Percentiles rank a stretch among this genome's conserved stretches.
These are phyloP conservation scores for Ogataea nitratoaversa DNA, from an alignment of 805 yeast genomes.

Conservation along the genomic window DNA sequence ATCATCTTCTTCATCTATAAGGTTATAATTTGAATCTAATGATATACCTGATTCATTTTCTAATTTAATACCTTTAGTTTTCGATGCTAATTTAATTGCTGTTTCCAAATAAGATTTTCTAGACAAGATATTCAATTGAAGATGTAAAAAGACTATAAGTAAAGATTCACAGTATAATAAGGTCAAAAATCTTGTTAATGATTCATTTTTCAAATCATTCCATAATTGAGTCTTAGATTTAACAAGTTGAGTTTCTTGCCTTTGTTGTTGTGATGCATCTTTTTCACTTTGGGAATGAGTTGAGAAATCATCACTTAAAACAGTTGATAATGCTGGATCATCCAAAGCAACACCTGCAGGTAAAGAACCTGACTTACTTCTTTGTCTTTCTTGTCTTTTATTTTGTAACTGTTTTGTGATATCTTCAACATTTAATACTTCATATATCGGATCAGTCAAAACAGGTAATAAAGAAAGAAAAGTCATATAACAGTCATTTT, in stretches of 20 bases:
- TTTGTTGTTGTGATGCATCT: constrained; percentile 19
- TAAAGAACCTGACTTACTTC: constrained; percentile 4
- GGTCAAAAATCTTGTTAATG: constrained; percentile 70
- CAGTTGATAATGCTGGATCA: constrained; percentile 24
- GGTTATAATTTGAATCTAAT: constrained; percentile 17
- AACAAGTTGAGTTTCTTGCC: constrained; percentile 7
- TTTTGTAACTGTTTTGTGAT: constrained; percentile 67
- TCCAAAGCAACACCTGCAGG: too few species aligned
- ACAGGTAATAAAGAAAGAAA: constrained; percentile 80
- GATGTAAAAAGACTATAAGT: constrained; percentile 70
- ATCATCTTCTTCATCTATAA: constrained; percentile 10
- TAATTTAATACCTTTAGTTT: constrained; percentile 31
- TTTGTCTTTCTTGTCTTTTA: constrained; percentile 40
- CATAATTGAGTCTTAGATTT: constrained; percentile 68
- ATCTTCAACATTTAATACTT: constrained; percentile 63
- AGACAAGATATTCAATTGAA: constrained; percentile 85
- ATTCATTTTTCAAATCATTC: constrained; percentile 73
- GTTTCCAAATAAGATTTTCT: constrained; percentile 79
- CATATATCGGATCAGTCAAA: constrained; percentile 58
- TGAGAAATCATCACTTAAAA: constrained; percentile 39
- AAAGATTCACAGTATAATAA: constrained; percentile 65
- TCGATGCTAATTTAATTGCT: constrained; percentile 66
- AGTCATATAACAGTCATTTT: constrained; percentile 82
- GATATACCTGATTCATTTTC: constrained; percentile 20
- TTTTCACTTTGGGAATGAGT: constrained; percentile 21